Evolutionary conservation across 2,329 filamentous ascomycete species (phyloP), one percentile per base, ranked within the genome.

Genomic region (Fusarium protoensiforme): DNA sequence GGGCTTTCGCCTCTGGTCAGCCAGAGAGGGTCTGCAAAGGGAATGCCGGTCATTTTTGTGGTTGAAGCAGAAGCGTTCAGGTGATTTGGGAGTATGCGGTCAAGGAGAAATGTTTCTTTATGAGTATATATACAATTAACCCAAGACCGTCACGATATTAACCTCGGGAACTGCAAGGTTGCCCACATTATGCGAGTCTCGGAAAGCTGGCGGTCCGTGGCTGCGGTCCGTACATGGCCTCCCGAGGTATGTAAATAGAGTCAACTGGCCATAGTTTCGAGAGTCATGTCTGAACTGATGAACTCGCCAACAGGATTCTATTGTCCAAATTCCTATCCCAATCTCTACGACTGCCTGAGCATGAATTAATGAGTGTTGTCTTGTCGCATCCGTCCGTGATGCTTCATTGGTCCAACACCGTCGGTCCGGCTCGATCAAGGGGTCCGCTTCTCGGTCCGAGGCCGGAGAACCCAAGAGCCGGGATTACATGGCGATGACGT

Each of bases 21-120:
- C 69, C 69, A 71, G 22, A 71, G 69, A 22, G 69, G 69, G 54
- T 71, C 69, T 35, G 69, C 69, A 13, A 71, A 71, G 4, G 69
- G 69, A 38, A 65, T 56, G 48, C 59, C 33, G 3, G 69, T 31
- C 69, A 71, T 71, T 35, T 1, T 57, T 11, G 20, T 24, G 20
- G n/a, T 56, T 56, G 31, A 36, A 24, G 29, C 14, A 33, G 51
- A 56, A 39, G 18, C 22, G 35, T 5, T 27, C 20, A 6, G 35
- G 10, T 27, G 16, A n/a, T 10, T 18, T n/a, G 9, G 1, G 22
- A 56, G 22, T 38, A 13, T 38, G 18, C 8, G 27, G 33, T 6
- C 10, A 9, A 20, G 16, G 8, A 14, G 11, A 27, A 27, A 24
- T 57, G 20, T 3, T 27, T 8, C 10, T n/a, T 27, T 14, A 8